Evolutionary conservation across 176 grass and related monocot genomes (phyloP), one percentile per base, ranked within the genome.

Genomic region (Triticum urartu): DNA sequence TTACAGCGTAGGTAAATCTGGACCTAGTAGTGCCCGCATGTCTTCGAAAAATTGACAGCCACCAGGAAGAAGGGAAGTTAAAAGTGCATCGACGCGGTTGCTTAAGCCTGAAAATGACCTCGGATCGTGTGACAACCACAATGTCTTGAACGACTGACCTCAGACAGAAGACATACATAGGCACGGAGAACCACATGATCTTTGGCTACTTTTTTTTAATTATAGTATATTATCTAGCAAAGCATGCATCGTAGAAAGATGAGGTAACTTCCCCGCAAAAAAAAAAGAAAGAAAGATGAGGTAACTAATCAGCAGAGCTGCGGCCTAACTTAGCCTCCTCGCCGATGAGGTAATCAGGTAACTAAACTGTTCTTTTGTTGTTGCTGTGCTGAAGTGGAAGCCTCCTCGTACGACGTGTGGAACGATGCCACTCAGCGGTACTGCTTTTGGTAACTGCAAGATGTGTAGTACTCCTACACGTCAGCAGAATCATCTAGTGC

Each of bases 351-450:
- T 30, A 30, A 30, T 30, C 28, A 30, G 28, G 28, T 30, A 30
- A 60, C 0, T 7, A 32, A 18, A 50, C 22, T 74, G 40, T 74
- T 47, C 12, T 74, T 74, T 48, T 74, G 12, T 1, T 9, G 71
- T 72, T 24, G 3, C 17, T 36, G 15, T 40, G 3, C 5, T 68
- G 7, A 66, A 33, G 5, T 15, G 26, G 14, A 33, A 72, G 68
- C 70, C 38, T 72, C 68, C 20, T 45, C 70, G 70, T 73, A 73
- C n/a, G 39, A 74, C n/a, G n/a, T 26, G 71, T 74, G 12, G 40
- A 74, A 1, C 10, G 1, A 72, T 1, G 36, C 36, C 38, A 72
- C 38, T 24, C 69, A 13, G 14, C n/a, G 56, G 56, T 21, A 26
- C 71, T 47, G 71, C n/a, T n/a, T 47, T 47, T 47, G 39, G 21